Evolutionary conservation across 305 asterid species (phyloP), one percentile per base, ranked within the genome.

Genomic region (Fraxinus paxiana): DNA sequence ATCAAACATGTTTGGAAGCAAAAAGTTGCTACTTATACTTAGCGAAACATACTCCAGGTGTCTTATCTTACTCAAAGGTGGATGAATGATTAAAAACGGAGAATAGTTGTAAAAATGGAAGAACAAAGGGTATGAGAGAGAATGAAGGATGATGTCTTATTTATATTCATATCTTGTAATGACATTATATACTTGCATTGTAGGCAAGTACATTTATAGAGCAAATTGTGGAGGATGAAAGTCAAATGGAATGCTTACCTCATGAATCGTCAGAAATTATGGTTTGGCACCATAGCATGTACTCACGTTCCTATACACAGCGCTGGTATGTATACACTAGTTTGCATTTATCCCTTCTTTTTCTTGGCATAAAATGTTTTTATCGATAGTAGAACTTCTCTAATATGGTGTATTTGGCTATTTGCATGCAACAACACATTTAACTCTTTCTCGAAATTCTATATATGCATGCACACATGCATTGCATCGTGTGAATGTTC

Each of bases 181-280:
- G 35, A 26, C 13, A 20, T 77, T 75, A 17, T 56, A n/a, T 86
- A 79, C 35, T 26, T 8, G 33, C 71, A 12, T 82, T 87, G 84
- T 88, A 94, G 97, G 93, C 87, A 6, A 92, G 92, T 81, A 22
- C 86, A 59, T 91, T 94, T 81, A 85, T 94, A 1, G 94, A 88
- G 84, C 97, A 91, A 79, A 30, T 94, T 74, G 97, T 92, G 88
- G 92, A 91, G 84, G 98, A 92, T 65, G 97, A 94, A 85, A 91
- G 95, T 79, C 94, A 92, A 88, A 92, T 94, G 92, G 97, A 94
- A 85, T 88, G 98, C 84, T 79, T 89, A 24, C 87, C 92, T 13
- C 75, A 77, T 76, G 75, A 86, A 82, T 48, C 92, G 71, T 87
- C 92, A 13, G 87, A 85, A 54, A 81, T 90, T 79, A 81, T 87